Evolutionary conservation across 1,139 yeast genomes (phyloP).

Genomic region (Hemisphaericaspora lyxosophila): DNA sequence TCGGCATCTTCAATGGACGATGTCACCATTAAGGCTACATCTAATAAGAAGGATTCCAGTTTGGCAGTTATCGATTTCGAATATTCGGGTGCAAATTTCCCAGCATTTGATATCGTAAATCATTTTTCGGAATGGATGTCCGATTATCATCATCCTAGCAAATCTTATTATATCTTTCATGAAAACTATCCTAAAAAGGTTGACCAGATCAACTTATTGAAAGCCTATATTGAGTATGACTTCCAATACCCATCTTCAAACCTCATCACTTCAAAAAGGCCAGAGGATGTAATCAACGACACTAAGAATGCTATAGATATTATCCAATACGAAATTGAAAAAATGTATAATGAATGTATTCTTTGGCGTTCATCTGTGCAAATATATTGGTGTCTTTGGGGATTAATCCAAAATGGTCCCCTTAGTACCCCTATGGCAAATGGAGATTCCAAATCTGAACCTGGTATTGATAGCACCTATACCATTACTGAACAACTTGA

Average conservation of each 20-base stretch:
- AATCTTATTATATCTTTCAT: conserved; percentile 57
- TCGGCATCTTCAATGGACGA: conserved; percentile 21
- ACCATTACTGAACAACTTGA: conserved; percentile 36
- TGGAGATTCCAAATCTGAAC: conserved; percentile 21
- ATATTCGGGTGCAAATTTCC: conserved; percentile 89
- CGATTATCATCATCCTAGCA: conserved; percentile 71
- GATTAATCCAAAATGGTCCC: conserved; percentile 72
- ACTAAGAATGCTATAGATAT: conserved; percentile 23
- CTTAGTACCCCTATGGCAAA: conserved; percentile 13
- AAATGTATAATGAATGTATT: conserved; percentile 61
- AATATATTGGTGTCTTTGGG: conserved; percentile 90
- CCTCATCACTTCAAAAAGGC: conserved; percentile 22
- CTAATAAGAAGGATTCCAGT: conserved; percentile 57
- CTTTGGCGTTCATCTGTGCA: conserved; percentile 83
- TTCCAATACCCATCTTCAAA: conserved; percentile 41
- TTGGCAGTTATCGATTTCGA: conserved; percentile 95
- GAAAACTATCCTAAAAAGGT: conserved; percentile 62
- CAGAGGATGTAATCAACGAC: conserved; percentile 18
- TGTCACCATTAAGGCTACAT: conserved; percentile 29
- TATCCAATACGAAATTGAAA: conserved; percentile 54
- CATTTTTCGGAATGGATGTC: conserved; percentile 97
- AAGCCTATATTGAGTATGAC: conserved; percentile 66
- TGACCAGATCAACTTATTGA: conserved; percentile 69
- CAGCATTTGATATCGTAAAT: conserved; percentile 87
- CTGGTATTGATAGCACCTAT: conserved; percentile 40